A percentile compares a stretch with the other conserved stretches of the same genome.
These are phyloP conservation scores for Pyrenopolyporus hunteri DNA, from an alignment of 495 filamentous ascomycete species.

Conservation along the genomic window DNA sequence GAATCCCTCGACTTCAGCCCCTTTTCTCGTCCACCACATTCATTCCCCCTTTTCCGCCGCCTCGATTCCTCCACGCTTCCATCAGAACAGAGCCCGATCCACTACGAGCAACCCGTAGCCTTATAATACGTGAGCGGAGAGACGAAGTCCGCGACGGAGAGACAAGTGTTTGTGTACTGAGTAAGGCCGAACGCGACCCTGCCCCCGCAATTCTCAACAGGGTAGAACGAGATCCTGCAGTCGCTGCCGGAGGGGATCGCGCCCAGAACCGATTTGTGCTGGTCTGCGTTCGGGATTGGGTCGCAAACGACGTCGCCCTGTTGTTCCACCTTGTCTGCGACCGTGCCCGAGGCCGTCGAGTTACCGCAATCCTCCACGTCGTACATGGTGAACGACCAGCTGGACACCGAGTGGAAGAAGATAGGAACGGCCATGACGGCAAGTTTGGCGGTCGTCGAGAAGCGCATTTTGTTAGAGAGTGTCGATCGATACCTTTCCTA, in stretches of 20 bases:
- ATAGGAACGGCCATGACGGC: background rate
- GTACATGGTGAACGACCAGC: conserved; percentile 27
- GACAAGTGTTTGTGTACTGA: conserved; percentile 16
- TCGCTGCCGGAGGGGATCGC: conserved; percentile 12
- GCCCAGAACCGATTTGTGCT: conserved; percentile 19
- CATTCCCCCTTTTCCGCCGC: background rate
- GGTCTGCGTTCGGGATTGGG: conserved; percentile 6
- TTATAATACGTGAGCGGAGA: conserved; percentile 14
- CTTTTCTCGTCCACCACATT: background rate
- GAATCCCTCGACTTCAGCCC: background rate
- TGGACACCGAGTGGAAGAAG: conserved; percentile 9
- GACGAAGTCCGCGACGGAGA: conserved; percentile 15
- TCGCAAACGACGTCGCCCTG: conserved; percentile 11
- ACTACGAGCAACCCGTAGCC: conserved; percentile 2
- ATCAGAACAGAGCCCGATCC: too few relatives aligned
- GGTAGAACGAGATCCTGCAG: conserved; percentile 19
- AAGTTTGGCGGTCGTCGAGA: background rate
- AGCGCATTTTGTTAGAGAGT: conserved; percentile 6
- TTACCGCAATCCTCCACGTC: conserved; percentile 9
- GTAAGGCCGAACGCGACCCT: conserved; percentile 18
- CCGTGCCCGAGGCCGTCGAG: conserved; percentile 1
- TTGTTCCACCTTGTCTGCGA: conserved; percentile 8
- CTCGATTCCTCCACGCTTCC: background rate
- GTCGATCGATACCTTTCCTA: background rate
- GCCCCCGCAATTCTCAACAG: conserved; percentile 1